Conservation (phyloP, 352 stramenopile species). For the Nothophytophthora sp. region DNA sequence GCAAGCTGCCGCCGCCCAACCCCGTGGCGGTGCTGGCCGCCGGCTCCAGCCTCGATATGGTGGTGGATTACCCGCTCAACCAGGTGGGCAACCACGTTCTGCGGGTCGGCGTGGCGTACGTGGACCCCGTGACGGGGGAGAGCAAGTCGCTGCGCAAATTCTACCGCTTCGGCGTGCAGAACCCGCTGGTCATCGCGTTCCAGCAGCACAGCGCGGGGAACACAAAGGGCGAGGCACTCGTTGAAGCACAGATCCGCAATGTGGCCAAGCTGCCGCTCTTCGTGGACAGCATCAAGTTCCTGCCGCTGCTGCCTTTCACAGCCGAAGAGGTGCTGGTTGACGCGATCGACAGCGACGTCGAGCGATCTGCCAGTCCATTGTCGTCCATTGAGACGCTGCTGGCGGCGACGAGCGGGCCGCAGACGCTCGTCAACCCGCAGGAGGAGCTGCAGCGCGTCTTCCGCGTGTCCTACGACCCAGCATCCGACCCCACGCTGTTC, state of each 20-base stretch:
- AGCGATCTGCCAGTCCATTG: too few species aligned
- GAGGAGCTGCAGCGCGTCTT: constrained; percentile 85
- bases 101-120: constrained; percentile 77
- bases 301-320: constrained; percentile 58
- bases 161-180: constrained; percentile 91
- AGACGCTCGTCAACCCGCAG: constrained; percentile 75
- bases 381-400: constrained; percentile 34
- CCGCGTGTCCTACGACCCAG: constrained; percentile 43
- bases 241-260: constrained; percentile 85
- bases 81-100: constrained; percentile 89
- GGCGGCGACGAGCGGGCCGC: constrained; percentile 21
- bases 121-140: constrained; percentile 74
- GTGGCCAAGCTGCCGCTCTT: constrained; percentile 82
- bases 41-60: constrained; percentile 89
- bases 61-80: constrained; percentile 90
- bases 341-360: neutral
- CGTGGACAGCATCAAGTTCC: constrained; percentile 81
- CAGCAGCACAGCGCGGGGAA: constrained; percentile 48
- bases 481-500: constrained; percentile 31
- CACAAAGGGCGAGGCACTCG: constrained; percentile 46
- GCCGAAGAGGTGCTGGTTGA: constrained; percentile 38
- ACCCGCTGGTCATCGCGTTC: constrained; percentile 87
- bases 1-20: constrained; percentile 73
- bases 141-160: constrained; percentile 91
- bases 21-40: constrained; percentile 64